Evolutionary conservation across 768 basidiomycete genomes (phyloP).

Genomic region (Boletus subparvulus): DNA sequence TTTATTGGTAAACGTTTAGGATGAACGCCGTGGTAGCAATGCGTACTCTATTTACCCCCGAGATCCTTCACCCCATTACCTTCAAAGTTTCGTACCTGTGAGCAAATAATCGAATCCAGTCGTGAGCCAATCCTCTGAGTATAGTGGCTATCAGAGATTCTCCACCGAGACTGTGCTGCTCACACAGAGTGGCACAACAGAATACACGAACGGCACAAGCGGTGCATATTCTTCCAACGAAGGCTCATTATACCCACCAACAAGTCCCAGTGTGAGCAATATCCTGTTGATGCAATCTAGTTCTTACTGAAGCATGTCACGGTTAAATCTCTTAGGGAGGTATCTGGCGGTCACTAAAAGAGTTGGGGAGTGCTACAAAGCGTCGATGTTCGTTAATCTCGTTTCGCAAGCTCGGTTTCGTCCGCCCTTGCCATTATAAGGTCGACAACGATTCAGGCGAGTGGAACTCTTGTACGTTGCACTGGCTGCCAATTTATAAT

Average conservation of each 20-base stretch:
- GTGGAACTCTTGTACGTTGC: background rate
- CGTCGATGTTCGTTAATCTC: slow-evolving; percentile 16
- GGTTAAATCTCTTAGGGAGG: slow-evolving; percentile 12
- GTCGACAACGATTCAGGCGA: slow-evolving; percentile 24
- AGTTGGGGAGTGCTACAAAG: slow-evolving; percentile 13
- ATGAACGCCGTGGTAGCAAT: background rate
- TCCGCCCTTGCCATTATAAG: slow-evolving; percentile 21
- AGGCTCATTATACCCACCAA: slow-evolving; percentile 5
- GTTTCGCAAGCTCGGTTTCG: slow-evolving; percentile 9
- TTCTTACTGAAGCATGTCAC: background rate
- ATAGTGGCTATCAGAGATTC: slow-evolving; percentile 21
- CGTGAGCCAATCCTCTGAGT: background rate
- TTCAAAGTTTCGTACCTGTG: slow-evolving; percentile 31
- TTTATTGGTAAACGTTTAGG: slow-evolving; percentile 6
- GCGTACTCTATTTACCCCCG: background rate
- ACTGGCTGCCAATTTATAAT: background rate
- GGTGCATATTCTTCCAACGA: slow-evolving; percentile 4
- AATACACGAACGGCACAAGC: slow-evolving; percentile 3
- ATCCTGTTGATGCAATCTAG: background rate
- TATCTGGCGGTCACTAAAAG: slow-evolving; percentile 16
- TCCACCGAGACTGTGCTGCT: slow-evolving; percentile 21
- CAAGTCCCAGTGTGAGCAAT: slow-evolving; percentile 17
- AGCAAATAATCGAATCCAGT: background rate
- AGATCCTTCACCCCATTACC: slow-evolving; percentile 15
- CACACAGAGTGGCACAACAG: slow-evolving; percentile 11